Evolutionary conservation across 148 eudicot species (phyloP).

Genomic region (Salicornia ramosissima): DNA sequence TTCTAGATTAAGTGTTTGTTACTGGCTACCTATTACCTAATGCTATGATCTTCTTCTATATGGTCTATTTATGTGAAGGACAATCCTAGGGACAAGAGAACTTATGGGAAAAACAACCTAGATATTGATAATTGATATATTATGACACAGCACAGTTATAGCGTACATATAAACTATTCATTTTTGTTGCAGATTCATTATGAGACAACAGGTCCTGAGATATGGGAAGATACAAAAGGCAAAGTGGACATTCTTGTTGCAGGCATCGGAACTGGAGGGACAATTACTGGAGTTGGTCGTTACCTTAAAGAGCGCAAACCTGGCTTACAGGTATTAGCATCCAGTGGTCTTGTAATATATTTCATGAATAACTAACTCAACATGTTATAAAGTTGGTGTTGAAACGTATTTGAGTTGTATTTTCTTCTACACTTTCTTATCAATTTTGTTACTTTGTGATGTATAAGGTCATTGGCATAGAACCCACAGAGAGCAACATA

Average conservation of each 20-base stretch:
- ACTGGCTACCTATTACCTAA: neutral
- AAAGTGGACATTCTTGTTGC: conserved; percentile 90
- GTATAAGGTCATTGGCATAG: conserved; percentile 78
- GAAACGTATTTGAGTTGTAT: neutral
- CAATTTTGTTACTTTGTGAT: conserved; percentile 13
- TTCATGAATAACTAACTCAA: neutral
- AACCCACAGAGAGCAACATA: conserved; percentile 91
- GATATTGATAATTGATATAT: too few relatives aligned
- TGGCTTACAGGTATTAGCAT: conserved; percentile 50
- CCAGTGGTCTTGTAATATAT: neutral
- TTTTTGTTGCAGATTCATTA: conserved; percentile 63
- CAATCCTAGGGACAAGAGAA: neutral
- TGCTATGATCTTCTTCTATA: neutral
- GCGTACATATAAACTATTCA: neutral
- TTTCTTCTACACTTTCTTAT: neutral
- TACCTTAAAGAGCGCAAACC: conserved; percentile 77
- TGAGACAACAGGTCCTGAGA: conserved; percentile 98
- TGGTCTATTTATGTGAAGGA: neutral
- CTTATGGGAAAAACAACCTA: too few relatives aligned
- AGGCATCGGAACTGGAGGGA: conserved; percentile 98
- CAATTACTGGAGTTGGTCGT: conserved; percentile 83
- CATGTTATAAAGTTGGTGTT: neutral
- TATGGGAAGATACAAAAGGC: conserved; percentile 98
- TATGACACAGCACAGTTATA: neutral
- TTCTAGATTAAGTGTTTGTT: neutral